Conservation (phyloP, 768 basidiomycete genomes). For the Serendipita sp. region DNA sequence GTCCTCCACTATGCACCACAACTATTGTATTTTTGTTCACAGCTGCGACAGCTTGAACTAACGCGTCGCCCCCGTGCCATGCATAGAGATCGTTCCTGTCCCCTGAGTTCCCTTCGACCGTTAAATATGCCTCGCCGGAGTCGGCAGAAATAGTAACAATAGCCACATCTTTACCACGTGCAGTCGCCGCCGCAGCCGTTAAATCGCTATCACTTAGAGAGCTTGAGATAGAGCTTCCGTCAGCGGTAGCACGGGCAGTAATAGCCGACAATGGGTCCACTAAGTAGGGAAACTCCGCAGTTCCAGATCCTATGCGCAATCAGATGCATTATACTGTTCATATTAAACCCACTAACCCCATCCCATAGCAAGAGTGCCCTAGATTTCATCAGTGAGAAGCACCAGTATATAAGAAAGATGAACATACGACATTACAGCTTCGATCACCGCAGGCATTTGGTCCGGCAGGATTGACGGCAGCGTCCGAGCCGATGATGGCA, state of each 20-base stretch:
- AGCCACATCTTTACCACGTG: conserved; percentile 27
- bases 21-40: conserved; percentile 16
- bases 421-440: conserved; percentile 18
- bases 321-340: conserved; percentile 28
- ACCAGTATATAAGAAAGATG: not conserved
- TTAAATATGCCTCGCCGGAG: conserved; percentile 17
- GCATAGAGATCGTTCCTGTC: conserved; percentile 21
- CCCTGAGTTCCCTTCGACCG: conserved; percentile 19
- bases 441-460: conserved; percentile 53
- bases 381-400: conserved; percentile 20
- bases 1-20: conserved; percentile 11
- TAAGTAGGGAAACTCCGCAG: conserved; percentile 13
- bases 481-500: conserved; percentile 31
- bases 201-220: conserved; percentile 36
- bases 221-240: conserved; percentile 28
- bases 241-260: conserved; percentile 22
- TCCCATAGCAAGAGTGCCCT: conserved; percentile 70
- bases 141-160: conserved; percentile 19
- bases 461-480: conserved; percentile 46
- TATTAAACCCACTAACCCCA: conserved; percentile 72
- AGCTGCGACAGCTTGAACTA: conserved; percentile 22
- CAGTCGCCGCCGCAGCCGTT: conserved; percentile 26
- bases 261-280: conserved; percentile 14
- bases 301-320: not conserved
- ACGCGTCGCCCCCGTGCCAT: conserved; percentile 21